These are phyloP conservation scores for Setaria viridis DNA, from an alignment of 202 grass and related monocot species.

Conservation along the genomic window DNA sequence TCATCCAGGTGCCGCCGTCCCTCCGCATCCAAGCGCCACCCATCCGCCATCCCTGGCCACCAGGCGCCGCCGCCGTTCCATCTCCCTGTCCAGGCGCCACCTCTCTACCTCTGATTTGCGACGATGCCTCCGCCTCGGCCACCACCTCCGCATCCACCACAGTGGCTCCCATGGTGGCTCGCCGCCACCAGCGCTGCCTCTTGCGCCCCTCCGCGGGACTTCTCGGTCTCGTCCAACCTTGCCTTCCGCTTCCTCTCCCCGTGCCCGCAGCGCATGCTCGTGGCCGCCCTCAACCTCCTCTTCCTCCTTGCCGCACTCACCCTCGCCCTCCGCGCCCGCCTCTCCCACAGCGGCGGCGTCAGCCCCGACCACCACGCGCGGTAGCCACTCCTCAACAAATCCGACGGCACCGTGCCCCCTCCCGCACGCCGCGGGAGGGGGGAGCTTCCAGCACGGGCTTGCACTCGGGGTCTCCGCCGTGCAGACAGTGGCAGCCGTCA, in stretches of 20 bases:
- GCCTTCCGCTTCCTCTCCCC: conserved; percentile 63
- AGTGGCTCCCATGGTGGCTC: conserved; percentile 47
- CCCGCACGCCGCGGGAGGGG: background rate
- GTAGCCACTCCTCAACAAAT: conserved; percentile 51
- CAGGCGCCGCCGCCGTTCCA: too few species aligned
- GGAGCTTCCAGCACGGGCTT: conserved; percentile 37
- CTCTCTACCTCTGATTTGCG: too few species aligned
- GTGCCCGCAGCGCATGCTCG: conserved; percentile 51
- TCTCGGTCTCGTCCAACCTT: conserved; percentile 28
- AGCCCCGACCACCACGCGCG: background rate
- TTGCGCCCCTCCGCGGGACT: conserved; percentile 21
- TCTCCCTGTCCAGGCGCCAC: too few species aligned
- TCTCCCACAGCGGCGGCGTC: background rate
- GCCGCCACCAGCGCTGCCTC: conserved; percentile 37
- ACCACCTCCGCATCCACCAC: too few species aligned
- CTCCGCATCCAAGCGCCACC: too few species aligned
- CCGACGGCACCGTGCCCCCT: too few species aligned
- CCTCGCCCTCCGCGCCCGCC: conserved; percentile 23
- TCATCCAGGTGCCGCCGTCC: too few species aligned
- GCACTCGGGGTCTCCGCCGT: conserved; percentile 47
- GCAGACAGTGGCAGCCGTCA: conserved; percentile 25
- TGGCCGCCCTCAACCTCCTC: conserved; percentile 36
- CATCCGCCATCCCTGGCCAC: too few species aligned
- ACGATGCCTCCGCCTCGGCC: too few species aligned
- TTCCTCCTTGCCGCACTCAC: conserved; percentile 49